A percentile compares a stretch with the other conserved stretches of the same genome.
These are phyloP conservation scores for Talaromyces marneffei DNA, from an alignment of 2,329 filamentous ascomycete genomes.

Conservation along the genomic window DNA sequence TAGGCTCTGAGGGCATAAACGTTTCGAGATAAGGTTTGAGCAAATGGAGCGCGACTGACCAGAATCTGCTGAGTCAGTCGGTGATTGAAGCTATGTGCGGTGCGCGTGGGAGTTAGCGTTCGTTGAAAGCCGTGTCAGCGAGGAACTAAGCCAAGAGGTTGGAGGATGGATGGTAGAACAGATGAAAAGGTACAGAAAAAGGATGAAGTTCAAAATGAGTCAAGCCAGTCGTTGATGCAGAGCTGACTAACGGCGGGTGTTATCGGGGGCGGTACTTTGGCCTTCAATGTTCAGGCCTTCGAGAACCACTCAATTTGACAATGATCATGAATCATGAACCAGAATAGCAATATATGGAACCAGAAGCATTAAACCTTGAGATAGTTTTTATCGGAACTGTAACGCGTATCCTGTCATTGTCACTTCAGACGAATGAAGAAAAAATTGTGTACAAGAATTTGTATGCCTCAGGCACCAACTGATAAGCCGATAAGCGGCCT, in stretches of 20 bases:
- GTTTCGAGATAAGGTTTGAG: constrained; percentile 29
- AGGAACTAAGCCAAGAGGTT: neutral
- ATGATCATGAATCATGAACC: neutral
- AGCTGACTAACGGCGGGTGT: constrained; percentile 11
- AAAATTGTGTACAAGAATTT: neutral
- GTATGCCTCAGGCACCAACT: neutral
- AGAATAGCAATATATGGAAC: neutral
- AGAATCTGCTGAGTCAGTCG: constrained; percentile 48
- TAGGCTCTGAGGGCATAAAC: constrained; percentile 61
- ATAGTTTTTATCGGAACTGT: neutral
- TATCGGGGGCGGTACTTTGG: neutral
- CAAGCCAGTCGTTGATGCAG: neutral
- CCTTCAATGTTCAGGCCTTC: neutral
- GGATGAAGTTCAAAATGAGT: neutral
- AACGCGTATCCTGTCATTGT: neutral
- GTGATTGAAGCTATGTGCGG: constrained; percentile 7
- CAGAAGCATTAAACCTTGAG: neutral
- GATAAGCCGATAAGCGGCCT: constrained; percentile 4
- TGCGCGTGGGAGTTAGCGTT: neutral
- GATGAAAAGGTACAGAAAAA: neutral
- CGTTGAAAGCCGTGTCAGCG: neutral
- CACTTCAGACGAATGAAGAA: neutral
- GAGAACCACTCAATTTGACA: neutral
- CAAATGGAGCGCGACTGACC: constrained; percentile 50
- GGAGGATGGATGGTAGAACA: neutral